Evolutionary conservation across 805 yeast genomes (phyloP), one percentile per base, ranked within the genome.

Genomic region (Saitoella complicata): DNA sequence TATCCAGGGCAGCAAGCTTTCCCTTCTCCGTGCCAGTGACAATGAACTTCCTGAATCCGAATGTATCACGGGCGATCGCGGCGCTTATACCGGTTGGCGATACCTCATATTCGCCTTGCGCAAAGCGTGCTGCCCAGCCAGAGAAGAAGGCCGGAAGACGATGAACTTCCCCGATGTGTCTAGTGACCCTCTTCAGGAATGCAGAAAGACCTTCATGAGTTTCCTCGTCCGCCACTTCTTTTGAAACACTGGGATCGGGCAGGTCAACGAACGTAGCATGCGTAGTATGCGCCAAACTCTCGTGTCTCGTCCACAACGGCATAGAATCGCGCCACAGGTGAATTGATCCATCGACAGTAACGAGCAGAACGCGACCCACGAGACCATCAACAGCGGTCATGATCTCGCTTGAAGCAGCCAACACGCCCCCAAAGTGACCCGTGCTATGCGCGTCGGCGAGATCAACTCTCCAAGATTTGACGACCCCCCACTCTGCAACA

Each of bases 1-100:
- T 49, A 32, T 60, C 61, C 5, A 62, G 48, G 5, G 61, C 66
- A 37, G 53, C 46, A 3, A 61, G 44, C 2, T 55, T 46, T n/a
- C 60, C 59, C 6, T 30, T n/a, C 3, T 39, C 34, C 7, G 65
- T 59, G 6, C 50, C 55, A 1, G 56, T 53, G 7, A 62, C 53
- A 1, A 61, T 47, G 12, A 54, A 45, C 52, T 64, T 61, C 38
- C 57, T 52, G 48, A 61, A 59, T 2, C 64, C 64, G 44, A 64
- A 63, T 31, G 53, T 42, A 10, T 51, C 53, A 7, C 49, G 53
- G 12, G 49, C 50, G 3, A 45, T 38, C n/a, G 31, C 41, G 38
- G 50, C 36, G 7, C 13, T 12, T 8, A 42, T 9, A 33, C 30
- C 42, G 2, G 29, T 37, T 6, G 52, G 48, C 2, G 38, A 31